A percentile compares a stretch with the other conserved stretches of the same genome.
These are phyloP conservation scores for Colletotrichum zoysiae DNA, from an alignment of 2,329 filamentous ascomycete species.

Conservation along the genomic window DNA sequence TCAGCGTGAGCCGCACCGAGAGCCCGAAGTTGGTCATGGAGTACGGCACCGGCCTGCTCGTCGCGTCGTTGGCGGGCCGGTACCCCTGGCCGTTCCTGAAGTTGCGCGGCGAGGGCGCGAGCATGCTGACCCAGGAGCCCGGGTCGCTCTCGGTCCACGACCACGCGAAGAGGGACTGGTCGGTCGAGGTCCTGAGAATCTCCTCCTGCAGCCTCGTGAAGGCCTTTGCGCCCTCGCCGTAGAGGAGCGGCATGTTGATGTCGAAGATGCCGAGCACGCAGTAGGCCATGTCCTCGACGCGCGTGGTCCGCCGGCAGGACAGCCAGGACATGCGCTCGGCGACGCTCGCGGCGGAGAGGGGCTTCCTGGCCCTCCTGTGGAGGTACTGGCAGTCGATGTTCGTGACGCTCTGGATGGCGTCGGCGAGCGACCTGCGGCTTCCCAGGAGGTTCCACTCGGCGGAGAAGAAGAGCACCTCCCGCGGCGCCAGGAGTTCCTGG, in stretches of 20 bases:
- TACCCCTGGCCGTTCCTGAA: constrained; percentile 24
- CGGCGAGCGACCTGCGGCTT: constrained; percentile 20
- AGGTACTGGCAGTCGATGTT: constrained; percentile 26
- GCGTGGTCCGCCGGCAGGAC: constrained; percentile 44
- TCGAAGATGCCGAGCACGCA: constrained; percentile 48
- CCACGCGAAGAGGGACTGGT: constrained; percentile 40
- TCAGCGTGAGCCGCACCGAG: constrained; percentile 26
- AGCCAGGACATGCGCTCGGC: constrained; percentile 49
- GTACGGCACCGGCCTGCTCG: constrained; percentile 24
- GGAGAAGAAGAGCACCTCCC: constrained; percentile 40
- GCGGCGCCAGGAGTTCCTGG: constrained; percentile 42
- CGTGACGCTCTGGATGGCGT: constrained; percentile 20
- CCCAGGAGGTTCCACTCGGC: constrained; percentile 29
- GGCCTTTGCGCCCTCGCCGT: constrained; percentile 47
- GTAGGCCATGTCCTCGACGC: constrained; percentile 47
- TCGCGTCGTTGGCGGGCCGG: constrained; percentile 18
- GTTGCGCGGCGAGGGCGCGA: constrained; percentile 31
- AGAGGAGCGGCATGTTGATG: constrained; percentile 48
- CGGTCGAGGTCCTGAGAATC: constrained; percentile 33
- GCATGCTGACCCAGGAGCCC: constrained; percentile 25
- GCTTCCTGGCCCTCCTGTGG: constrained; percentile 14
- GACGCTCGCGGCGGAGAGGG: constrained; percentile 41
- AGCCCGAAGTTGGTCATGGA: constrained; percentile 39
- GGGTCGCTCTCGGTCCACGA: constrained; percentile 36
- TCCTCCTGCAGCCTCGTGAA: constrained; percentile 44